Evolutionary conservation across 1,139 yeast genomes (phyloP), one percentile per base, ranked within the genome.

Genomic region (Taphrina pruni): DNA sequence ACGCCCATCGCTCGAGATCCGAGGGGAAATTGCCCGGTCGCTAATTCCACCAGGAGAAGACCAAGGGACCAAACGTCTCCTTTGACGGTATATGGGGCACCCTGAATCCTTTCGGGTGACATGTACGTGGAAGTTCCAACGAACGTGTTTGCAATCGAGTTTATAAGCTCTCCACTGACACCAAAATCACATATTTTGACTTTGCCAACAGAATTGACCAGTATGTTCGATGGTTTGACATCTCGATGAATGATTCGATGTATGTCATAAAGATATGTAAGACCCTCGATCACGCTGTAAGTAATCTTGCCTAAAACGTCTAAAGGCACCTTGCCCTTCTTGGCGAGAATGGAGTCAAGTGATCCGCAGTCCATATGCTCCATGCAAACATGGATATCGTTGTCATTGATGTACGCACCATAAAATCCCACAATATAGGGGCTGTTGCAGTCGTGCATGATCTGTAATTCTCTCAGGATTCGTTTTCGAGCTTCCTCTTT

Each of bases 351-450:
- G 75, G 89, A 90, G 78, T 94, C 97, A 70, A 95, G 81, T 0
- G 97, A 91, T 0, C 97, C 97, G 65, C 97, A 98, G 78, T 93
- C 97, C 99, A 94, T 94, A 78, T 88, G 90, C 80, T 94, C 99
- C 85, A 94, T 94, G 79, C 99, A 95, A 89, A 95, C 92, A 80
- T 93, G 94, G 56, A 94, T 99, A 74, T 86, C 87, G 73, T 85
- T 86, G 73, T 84, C 87, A 72, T 85, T 83, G 61, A 88, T 83
- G 76, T 87, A 90, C 0, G 97, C 97, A 5, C 98, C 98, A 78
- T 88, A 93, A 77, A 92, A 94, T 65, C 90, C 91, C 64, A 92
- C 90, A 69, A 94, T 93, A 75, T 85, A 90, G 2, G 92, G 92
- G 61, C 84, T 74, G 86, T 88, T 76, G 76, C 97, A 94, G 76